Evolutionary conservation across 192 early-diverging fungal species (phyloP).

Genomic region (Backusella tuberculispora): DNA sequence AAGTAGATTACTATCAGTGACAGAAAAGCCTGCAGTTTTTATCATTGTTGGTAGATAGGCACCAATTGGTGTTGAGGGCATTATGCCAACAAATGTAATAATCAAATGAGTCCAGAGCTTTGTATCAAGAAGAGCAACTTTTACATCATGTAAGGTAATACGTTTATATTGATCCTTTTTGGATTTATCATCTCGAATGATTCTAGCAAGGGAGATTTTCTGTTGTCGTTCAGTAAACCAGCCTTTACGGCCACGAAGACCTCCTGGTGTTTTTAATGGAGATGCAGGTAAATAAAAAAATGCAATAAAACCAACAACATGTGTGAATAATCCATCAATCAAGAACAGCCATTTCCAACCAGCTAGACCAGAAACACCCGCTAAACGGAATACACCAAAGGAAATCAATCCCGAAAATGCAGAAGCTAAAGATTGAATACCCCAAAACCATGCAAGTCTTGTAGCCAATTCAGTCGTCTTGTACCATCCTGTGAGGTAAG

Average conservation of each 20-base stretch:
- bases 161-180: slow-evolving; percentile 48
- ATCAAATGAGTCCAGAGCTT: slow-evolving; percentile 29
- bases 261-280: slow-evolving; percentile 38
- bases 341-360: slow-evolving; percentile 74
- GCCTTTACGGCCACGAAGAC: slow-evolving; percentile 11
- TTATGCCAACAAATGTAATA: slow-evolving; percentile 13
- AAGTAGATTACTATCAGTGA: slow-evolving; percentile 26
- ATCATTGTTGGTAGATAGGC: slow-evolving; percentile 32
- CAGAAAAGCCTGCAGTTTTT: slow-evolving; percentile 23
- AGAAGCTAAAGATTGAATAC: slow-evolving; percentile 49
- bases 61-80: slow-evolving; percentile 12
- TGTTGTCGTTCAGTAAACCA: slow-evolving; percentile 59
- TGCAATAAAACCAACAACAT: slow-evolving; percentile 27
- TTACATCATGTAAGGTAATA: slow-evolving; percentile 18
- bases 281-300: slow-evolving; percentile 56
- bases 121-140: slow-evolving; percentile 21
- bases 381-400: slow-evolving; percentile 57
- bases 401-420: slow-evolving; percentile 58
- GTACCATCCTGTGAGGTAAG: slow-evolving; percentile 57
- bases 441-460: slow-evolving; percentile 54
- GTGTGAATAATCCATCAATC: slow-evolving; percentile 56
- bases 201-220: slow-evolving; percentile 56
- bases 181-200: slow-evolving; percentile 58
- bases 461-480: slow-evolving; percentile 52
- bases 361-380: slow-evolving; percentile 50